These are phyloP conservation scores for Talaromyces marneffei DNA, from an alignment of 2,329 filamentous ascomycete species.

Conservation along the genomic window DNA sequence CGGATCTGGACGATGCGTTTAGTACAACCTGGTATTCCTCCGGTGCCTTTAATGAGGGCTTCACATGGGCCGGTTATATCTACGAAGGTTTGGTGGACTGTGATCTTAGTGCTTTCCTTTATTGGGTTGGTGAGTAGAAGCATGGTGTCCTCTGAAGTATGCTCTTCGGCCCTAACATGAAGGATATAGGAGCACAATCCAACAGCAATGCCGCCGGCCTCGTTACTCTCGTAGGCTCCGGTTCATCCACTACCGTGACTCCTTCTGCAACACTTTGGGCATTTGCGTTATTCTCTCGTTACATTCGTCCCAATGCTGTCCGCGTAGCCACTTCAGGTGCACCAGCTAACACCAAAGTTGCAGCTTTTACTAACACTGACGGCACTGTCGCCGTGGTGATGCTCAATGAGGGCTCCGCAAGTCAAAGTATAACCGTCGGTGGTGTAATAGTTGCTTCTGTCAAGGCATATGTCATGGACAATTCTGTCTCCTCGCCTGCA, in stretches of 20 bases:
- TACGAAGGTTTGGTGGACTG: neutral
- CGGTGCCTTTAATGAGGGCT: neutral
- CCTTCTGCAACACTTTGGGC: slow-evolving; percentile 3
- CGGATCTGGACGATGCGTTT: neutral
- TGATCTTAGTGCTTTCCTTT: slow-evolving; percentile 1
- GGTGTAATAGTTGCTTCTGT: neutral
- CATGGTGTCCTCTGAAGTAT: neutral
- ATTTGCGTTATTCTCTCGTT: slow-evolving; percentile 7
- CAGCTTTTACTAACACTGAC: slow-evolving; percentile 6
- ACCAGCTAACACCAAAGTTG: neutral
- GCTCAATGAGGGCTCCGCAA: neutral
- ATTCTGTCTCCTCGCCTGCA: neutral
- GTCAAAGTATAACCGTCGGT: neutral
- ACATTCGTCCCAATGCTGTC: slow-evolving; percentile 4
- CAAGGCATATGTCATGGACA: neutral
- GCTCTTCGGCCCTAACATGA: neutral
- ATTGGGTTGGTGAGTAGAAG: neutral
- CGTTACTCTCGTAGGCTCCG: neutral
- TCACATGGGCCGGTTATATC: slow-evolving; percentile 4
- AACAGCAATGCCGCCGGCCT: neutral
- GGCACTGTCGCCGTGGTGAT: neutral
- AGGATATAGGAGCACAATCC: neutral
- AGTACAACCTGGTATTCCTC: neutral
- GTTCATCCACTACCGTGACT: neutral
- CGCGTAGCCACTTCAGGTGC: neutral